Conservation (phyloP, 768 basidiomycete genomes). For the Cubamyces lactineus region DNA sequence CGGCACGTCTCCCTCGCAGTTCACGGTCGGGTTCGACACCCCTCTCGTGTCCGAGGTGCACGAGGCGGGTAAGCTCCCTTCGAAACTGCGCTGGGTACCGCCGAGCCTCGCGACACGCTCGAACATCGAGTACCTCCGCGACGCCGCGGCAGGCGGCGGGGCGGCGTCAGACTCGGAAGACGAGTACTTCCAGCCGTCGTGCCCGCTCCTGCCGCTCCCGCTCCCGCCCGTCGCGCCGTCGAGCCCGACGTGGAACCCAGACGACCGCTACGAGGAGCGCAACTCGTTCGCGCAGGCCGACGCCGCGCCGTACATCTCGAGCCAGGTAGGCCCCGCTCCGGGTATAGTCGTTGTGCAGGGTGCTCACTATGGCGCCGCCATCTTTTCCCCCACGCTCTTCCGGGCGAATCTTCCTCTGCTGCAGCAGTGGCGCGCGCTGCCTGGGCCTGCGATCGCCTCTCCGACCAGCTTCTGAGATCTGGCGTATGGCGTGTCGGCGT, state of each 20-base stretch:
- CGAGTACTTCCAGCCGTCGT: slow-evolving; percentile 35
- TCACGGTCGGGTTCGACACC: slow-evolving; percentile 48
- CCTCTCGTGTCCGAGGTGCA: slow-evolving; percentile 50
- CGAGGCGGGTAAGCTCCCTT: slow-evolving; percentile 40
- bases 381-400: not conserved
- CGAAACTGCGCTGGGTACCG: slow-evolving; percentile 45
- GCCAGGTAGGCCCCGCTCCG: slow-evolving; percentile 32
- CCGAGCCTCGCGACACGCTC: slow-evolving; percentile 40
- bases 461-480: slow-evolving; percentile 24
- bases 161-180: slow-evolving; percentile 34
- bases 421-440: slow-evolving; percentile 40
- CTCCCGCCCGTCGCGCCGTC: slow-evolving; percentile 41
- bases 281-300: slow-evolving; percentile 36
- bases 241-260: slow-evolving; percentile 34
- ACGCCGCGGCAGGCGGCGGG: slow-evolving; percentile 15
- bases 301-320: slow-evolving; percentile 39
- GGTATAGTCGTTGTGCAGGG: not conserved
- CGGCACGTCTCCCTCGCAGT: slow-evolving; percentile 33
- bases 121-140: slow-evolving; percentile 36
- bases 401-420: no score
- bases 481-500: not conserved
- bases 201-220: slow-evolving; percentile 40
- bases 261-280: slow-evolving; percentile 39
- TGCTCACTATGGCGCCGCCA: slow-evolving; percentile 17
- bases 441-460: slow-evolving; percentile 39